Base-by-base conservation (phyloP, 768 basidiomycete genomes). In the Podaxis carcinomalis region DNA sequence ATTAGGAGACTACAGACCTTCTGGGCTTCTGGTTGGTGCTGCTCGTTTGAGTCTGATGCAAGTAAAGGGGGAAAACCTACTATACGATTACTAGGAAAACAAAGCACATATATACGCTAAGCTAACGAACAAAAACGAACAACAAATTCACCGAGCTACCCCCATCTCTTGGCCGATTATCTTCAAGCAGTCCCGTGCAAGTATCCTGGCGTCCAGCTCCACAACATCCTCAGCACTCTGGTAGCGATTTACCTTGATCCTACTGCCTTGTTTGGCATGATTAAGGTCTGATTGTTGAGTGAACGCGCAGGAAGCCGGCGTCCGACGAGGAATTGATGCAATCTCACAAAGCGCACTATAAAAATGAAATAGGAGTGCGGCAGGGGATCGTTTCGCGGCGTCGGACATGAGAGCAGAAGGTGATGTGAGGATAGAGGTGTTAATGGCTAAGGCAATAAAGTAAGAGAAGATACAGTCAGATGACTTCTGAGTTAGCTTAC, bases 301-400 rank as follows among this genome's bases (percentile, higher is more conserved):
- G 11, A 72, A 62, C 36, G 90, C 73, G 88, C 90, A 93, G 10
- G 85, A 81, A 1, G 82, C 78, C 0, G 93, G 90, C 11, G 86
- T 78, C 65, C 80, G 83, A 28, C 86, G 78, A 0, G 89, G 84
- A 58, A 88, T 82, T 1, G 92, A 85, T 6, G 83, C 87, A 51
- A 96, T 88, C 66, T 93, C 87, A 65, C 90, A 89, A 3, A 97
- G 72, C 1, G 90, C 74, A 0, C 84, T 76, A 68, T 95, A 95
- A 61, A 96, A 87, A 68, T 94, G 87, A 80, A 96, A 96, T 10
- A 98, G 75, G 67, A 96, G 95, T 0, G 90, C 93, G 14, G 85
- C 80, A 0, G 85, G 72, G 1, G 95, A 95, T 0, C 90, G 84
- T 65, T 84, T 85, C 11, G 89, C 83, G 0, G 89, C 83, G 62